Evolutionary conservation across 768 basidiomycete genomes (phyloP).

Genomic region (Pleurotus salmoneostramineus): DNA sequence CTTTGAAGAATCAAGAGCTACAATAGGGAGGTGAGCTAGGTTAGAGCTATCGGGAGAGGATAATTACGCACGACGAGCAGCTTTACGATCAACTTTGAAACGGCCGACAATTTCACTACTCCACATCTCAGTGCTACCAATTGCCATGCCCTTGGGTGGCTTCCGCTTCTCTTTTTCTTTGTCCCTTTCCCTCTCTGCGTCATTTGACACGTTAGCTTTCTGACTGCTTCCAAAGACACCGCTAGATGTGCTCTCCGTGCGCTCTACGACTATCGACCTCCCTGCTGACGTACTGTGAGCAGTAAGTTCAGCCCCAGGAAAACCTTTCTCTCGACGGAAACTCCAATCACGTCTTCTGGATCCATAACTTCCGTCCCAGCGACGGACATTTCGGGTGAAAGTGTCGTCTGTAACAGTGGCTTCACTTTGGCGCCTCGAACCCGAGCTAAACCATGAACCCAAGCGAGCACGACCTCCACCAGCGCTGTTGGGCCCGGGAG

Average conservation of each 20-base stretch:
- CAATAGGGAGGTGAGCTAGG: neutral
- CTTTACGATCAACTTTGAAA: slow-evolving; percentile 55
- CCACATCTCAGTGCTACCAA: slow-evolving; percentile 65
- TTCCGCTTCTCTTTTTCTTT: slow-evolving; percentile 11
- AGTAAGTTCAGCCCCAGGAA: slow-evolving; percentile 18
- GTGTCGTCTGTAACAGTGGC: slow-evolving; percentile 37
- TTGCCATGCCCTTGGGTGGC: slow-evolving; percentile 43
- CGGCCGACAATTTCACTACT: slow-evolving; percentile 56
- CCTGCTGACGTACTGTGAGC: slow-evolving; percentile 11
- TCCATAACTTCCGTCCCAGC: slow-evolving; percentile 45
- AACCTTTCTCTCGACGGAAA: slow-evolving; percentile 51
- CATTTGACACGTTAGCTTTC: neutral
- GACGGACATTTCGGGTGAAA: slow-evolving; percentile 32
- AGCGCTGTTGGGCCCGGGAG: slow-evolving; percentile 13
- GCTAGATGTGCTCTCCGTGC: neutral
- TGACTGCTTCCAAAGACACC: slow-evolving; percentile 1
- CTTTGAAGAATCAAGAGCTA: slow-evolving; percentile 50
- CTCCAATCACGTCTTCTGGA: slow-evolving; percentile 49
- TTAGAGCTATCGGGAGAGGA: slow-evolving; percentile 3
- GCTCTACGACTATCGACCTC: slow-evolving; percentile 2
- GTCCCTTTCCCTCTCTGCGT: slow-evolving; percentile 20
- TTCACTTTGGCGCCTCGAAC: slow-evolving; percentile 36
- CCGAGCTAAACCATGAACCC: slow-evolving; percentile 13
- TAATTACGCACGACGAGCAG: slow-evolving; percentile 29
- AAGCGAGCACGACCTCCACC: slow-evolving; percentile 17